Percentiles rank a stretch among this genome's conserved stretches.
Evolutionary conservation across 306 rosid species (phyloP).

Genomic region (Trichosanthes truncata): DNA sequence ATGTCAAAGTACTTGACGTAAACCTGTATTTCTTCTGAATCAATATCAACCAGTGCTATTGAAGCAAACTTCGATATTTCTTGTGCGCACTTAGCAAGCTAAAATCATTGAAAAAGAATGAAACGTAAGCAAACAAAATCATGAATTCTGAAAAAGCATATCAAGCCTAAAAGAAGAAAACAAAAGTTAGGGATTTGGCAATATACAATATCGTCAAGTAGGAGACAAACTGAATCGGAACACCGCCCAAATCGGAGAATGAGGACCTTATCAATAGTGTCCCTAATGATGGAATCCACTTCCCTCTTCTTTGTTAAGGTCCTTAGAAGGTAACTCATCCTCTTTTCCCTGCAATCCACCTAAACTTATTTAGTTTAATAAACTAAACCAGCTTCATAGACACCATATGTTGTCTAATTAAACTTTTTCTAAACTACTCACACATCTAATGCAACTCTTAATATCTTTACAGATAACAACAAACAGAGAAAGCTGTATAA

Average conservation of each 20-base stretch:
- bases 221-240: constrained; percentile 52
- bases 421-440: background rate
- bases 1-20: constrained; percentile 77
- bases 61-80: constrained; percentile 81
- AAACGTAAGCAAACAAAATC: background rate
- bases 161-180: background rate
- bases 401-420: background rate
- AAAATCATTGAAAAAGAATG: background rate
- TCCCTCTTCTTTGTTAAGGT: constrained; percentile 48
- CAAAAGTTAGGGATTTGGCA: background rate
- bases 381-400: background rate
- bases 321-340: constrained; percentile 32
- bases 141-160: background rate
- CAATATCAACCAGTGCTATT: constrained; percentile 64
- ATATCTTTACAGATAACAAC: background rate
- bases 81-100: constrained; percentile 67
- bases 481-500: background rate
- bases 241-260: constrained; percentile 77
- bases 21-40: constrained; percentile 62
- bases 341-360: background rate
- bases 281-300: constrained; percentile 64
- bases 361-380: background rate
- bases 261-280: constrained; percentile 74
- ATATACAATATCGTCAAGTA: constrained; percentile 56
- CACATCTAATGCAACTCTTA: background rate